Conservation (phyloP, 2,329 filamentous ascomycete genomes). For the Orbilia blumenaviensis region DNA sequence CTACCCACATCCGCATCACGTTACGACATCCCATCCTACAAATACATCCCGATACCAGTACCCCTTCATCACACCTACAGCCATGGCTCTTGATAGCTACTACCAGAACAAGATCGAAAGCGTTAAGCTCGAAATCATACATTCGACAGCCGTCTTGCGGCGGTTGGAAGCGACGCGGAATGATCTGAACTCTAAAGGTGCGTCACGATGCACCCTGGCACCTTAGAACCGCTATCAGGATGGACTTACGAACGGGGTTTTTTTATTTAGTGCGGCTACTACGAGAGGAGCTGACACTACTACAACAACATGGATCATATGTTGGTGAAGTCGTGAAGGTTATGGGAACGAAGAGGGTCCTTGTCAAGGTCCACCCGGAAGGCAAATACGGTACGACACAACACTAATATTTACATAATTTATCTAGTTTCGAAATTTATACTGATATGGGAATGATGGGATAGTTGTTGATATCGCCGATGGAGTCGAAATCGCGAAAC, state of each 20-base stretch:
- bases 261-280: conserved; percentile 76
- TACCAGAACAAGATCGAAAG: conserved; percentile 99
- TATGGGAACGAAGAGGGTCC: conserved; percentile 98
- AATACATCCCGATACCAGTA: background rate
- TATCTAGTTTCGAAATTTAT: background rate
- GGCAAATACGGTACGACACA: conserved; percentile 90
- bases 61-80: conserved; percentile 58
- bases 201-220: conserved; percentile 5
- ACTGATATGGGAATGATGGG: conserved; percentile 9
- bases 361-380: conserved; percentile 98
- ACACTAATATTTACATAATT: background rate
- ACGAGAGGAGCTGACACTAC: conserved; percentile 90
- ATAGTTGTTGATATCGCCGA: conserved; percentile 95
- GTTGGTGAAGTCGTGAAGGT: conserved; percentile 99
- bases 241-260: conserved; percentile 54
- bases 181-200: conserved; percentile 91
- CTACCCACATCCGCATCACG: conserved; percentile 22
- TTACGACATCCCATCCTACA: conserved; percentile 4
- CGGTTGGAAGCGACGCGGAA: conserved; percentile 97
- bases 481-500: conserved; percentile 90
- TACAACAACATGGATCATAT: conserved; percentile 97
- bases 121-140: conserved; percentile 99
- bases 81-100: conserved; percentile 98
- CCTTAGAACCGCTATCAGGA: conserved; percentile 14
- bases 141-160: conserved; percentile 93